These are phyloP conservation scores for Calonectria hawksworthii DNA, from an alignment of 2,329 filamentous ascomycete species.

Conservation along the genomic window DNA sequence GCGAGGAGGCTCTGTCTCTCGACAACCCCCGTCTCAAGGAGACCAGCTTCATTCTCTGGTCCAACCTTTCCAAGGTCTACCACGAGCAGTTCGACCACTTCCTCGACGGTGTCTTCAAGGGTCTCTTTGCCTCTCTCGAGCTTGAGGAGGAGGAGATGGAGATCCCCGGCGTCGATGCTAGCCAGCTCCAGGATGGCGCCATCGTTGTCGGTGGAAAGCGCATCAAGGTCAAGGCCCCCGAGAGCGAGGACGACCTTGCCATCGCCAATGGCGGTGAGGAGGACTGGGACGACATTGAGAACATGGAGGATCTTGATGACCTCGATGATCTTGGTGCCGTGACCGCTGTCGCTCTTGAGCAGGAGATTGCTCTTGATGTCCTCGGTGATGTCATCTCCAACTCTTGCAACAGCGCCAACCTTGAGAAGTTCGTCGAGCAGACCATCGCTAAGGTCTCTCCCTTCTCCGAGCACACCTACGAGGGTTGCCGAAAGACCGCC, in stretches of 20 bases:
- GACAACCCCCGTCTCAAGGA: constrained; percentile 93
- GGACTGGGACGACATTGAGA: constrained; percentile 75
- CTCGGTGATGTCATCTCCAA: constrained; percentile 93
- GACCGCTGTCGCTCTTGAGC: constrained; percentile 92
- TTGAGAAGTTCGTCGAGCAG: constrained; percentile 88
- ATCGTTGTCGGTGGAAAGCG: constrained; percentile 87
- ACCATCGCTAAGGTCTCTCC: constrained; percentile 85
- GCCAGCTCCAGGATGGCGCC: constrained; percentile 79
- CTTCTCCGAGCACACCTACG: constrained; percentile 89
- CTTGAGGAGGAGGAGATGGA: constrained; percentile 91
- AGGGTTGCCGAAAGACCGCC: constrained; percentile 93
- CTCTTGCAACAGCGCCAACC: constrained; percentile 80
- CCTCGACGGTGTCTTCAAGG: constrained; percentile 82
- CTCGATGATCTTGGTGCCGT: constrained; percentile 89
- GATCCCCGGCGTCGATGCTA: constrained; percentile 70
- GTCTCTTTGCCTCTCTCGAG: constrained; percentile 86
- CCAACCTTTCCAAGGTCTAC: constrained; percentile 93
- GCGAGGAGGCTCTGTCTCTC: constrained; percentile 89
- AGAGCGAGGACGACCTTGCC: constrained; percentile 69
- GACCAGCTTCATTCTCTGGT: constrained; percentile 98
- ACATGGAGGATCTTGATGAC: constrained; percentile 87
- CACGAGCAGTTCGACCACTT: constrained; percentile 85
- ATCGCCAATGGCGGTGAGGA: constrained; percentile 68
- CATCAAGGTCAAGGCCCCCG: constrained; percentile 78
- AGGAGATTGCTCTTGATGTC: constrained; percentile 96